These are phyloP conservation scores for Wallacemonas sp. DNA, from an alignment of 208 protist genomes.

Conservation along the genomic window DNA sequence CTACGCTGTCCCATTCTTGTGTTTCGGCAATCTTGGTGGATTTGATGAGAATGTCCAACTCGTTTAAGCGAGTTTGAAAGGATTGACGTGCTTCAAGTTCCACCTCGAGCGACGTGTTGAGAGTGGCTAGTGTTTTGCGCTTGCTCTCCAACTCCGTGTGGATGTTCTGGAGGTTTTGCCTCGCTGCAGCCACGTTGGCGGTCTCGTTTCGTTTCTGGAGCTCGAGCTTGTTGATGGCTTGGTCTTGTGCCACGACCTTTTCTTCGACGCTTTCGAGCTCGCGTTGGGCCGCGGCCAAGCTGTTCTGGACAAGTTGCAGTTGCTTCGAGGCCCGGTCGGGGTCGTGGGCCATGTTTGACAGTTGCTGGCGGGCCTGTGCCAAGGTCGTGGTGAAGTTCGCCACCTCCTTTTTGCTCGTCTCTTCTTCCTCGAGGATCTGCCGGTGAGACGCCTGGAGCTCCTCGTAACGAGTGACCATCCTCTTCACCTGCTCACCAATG, in stretches of 20 bases:
- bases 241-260: slow-evolving; percentile 56
- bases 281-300: slow-evolving; percentile 48
- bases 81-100: slow-evolving; percentile 72
- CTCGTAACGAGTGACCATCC: slow-evolving; percentile 43
- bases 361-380: slow-evolving; percentile 61
- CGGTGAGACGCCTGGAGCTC: slow-evolving; percentile 38
- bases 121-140: slow-evolving; percentile 83
- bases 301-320: slow-evolving; percentile 68
- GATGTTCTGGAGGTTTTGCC: slow-evolving; percentile 61
- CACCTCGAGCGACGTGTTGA: slow-evolving; percentile 79
- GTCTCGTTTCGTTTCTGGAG: slow-evolving; percentile 70
- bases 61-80: slow-evolving; percentile 62
- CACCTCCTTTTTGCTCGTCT: slow-evolving; percentile 49
- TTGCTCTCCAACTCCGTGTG: slow-evolving; percentile 71
- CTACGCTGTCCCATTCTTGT: slow-evolving; percentile 61
- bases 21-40: slow-evolving; percentile 47
- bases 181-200: slow-evolving; percentile 59
- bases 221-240: slow-evolving; percentile 73
- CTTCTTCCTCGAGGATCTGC: slow-evolving; percentile 51
- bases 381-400: slow-evolving; percentile 50
- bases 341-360: slow-evolving; percentile 76
- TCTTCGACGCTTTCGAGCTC: slow-evolving; percentile 69
- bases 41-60: slow-evolving; percentile 79
- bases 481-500: slow-evolving; percentile 80
- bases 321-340: slow-evolving; percentile 83